These are phyloP conservation scores for Marsdenia floribunda DNA, from an alignment of 257 asterid species.

Conservation along the genomic window DNA sequence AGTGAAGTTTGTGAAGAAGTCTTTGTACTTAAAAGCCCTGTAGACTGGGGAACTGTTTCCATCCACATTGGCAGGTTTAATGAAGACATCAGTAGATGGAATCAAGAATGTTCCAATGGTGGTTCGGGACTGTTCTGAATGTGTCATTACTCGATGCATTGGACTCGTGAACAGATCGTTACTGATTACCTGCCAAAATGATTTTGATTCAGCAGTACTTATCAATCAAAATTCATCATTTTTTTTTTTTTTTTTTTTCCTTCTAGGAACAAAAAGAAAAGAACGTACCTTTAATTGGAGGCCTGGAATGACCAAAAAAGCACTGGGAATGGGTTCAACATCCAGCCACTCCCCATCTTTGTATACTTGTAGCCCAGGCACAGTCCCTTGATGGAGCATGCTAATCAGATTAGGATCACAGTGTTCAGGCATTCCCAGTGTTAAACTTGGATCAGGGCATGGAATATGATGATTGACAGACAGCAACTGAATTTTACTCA, in stretches of 20 bases:
- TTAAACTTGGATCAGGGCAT: conserved; percentile 60
- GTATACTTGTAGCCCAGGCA: conserved; percentile 51
- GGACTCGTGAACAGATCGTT: conserved; percentile 44
- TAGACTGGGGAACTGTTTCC: conserved; percentile 23
- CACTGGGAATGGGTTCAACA: conserved; percentile 37
- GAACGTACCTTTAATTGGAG: conserved; percentile 16
- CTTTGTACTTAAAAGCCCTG: conserved; percentile 38
- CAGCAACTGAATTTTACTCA: conserved; percentile 36
- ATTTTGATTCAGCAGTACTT: too few relatives aligned
- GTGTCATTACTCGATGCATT: conserved; percentile 54
- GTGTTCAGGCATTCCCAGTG: conserved; percentile 48
- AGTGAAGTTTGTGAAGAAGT: conserved; percentile 31
- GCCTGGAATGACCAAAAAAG: conserved; percentile 39
- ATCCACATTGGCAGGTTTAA: conserved; percentile 35
- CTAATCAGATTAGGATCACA: conserved; percentile 53
- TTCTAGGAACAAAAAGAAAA: too few relatives aligned
- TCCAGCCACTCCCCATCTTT: conserved; percentile 48
- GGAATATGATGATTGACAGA: conserved; percentile 46
- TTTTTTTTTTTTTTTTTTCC: too few relatives aligned
- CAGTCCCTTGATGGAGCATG: conserved; percentile 36
- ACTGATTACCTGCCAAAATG: conserved; percentile 40
- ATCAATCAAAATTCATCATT: too few relatives aligned
- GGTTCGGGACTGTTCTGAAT: conserved; percentile 33
- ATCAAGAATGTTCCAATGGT: conserved; percentile 43
- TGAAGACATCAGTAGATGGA: conserved; percentile 38